Base-by-base conservation (phyloP, 208 protist species). In the Endotrypanum monterogeii region DNA sequence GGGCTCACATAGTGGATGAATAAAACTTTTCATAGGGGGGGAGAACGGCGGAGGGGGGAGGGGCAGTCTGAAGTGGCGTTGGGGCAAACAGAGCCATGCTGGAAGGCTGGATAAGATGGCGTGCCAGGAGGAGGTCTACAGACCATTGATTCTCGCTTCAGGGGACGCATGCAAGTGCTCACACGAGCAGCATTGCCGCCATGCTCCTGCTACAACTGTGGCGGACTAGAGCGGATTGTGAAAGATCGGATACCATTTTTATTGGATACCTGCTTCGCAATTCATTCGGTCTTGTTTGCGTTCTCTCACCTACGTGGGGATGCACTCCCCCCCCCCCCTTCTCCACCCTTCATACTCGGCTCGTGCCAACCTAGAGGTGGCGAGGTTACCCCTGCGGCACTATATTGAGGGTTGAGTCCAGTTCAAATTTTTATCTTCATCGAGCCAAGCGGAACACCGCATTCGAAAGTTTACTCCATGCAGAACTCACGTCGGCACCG, bases 381-480 rank as follows among this genome's bases (percentile, higher is more conserved):
- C 4, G 60, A 8, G 35, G 25, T 12, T 23, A 16, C 23, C n/a
- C n/a, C 23, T 12, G 37, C 37, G 25, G 60, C 25, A 11, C 35
- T 30, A 65, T 9, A 23, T 9, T 28, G 14, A n/a, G 63, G 63
- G 20, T 14, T 3, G 3, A n/a, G 39, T 54, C 44, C 63, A 54
- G 63, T 39, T 3, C 16, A 11, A 8, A 3, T 32, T 54, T 54
- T 68, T 5, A 52, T 54, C 18, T 54, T 68, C 7, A 52, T 54
- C 18, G 63, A 48, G 9, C 2, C 28, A 44, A 39, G 11, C 39
- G 55, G 18, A 11, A 56, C 32, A 58, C 66, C 5, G 8, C 35
- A 7, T 46, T 5, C 12, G 76, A 81, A 12, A 81, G 25, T 20
- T 20, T n/a, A 25, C 69, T 51, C 76, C 76, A 80, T 20, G 39